phyloP scores from a whole-genome alignment of 768 basidiomycete species.

The Glaciozyma antarctica region DNA sequence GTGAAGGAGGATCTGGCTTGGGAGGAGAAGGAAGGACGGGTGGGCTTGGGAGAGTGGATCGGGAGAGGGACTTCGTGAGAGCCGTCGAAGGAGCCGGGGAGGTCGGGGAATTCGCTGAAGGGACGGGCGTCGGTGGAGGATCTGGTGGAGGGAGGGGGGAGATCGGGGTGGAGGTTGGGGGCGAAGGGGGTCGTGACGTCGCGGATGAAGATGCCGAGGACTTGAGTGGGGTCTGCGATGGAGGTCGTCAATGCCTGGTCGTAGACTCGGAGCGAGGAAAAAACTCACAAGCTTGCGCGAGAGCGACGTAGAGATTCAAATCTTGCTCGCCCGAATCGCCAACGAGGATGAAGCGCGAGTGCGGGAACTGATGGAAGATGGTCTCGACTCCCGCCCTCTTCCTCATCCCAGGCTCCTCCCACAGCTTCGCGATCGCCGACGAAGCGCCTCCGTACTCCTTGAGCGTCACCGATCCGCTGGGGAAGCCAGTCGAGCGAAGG shows the following conservation, averaged over 20 bases:
- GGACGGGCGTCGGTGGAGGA: not conserved
- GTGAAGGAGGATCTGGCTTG: not conserved
- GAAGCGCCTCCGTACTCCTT: slow-evolving; percentile 71
- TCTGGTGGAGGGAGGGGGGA: not conserved
- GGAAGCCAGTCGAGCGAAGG: slow-evolving; percentile 58
- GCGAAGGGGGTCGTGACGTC: slow-evolving; percentile 49
- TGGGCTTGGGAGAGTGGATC: not conserved
- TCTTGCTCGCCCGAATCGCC: slow-evolving; percentile 95
- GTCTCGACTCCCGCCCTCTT: slow-evolving; percentile 70
- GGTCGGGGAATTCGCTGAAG: slow-evolving; percentile 13
- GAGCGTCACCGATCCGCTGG: slow-evolving; percentile 46
- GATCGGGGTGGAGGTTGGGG: not conserved
- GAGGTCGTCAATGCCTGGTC: no score
- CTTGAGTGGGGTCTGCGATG: slow-evolving; percentile 45
- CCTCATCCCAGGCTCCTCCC: slow-evolving; percentile 65
- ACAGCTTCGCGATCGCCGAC: slow-evolving; percentile 70
- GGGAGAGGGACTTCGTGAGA: slow-evolving; percentile 6
- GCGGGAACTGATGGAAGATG: slow-evolving; percentile 25
- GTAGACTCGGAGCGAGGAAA: no score
- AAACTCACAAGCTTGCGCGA: slow-evolving; percentile 51
- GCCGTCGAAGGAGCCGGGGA: slow-evolving; percentile 5
- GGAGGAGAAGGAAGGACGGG: not conserved
- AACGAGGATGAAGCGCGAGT: slow-evolving; percentile 54
- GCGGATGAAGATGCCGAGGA: slow-evolving; percentile 73
- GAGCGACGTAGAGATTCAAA: slow-evolving; percentile 71